Conservation (phyloP, 2,329 filamentous ascomycete genomes). For the Claviceps monticola region DNA sequence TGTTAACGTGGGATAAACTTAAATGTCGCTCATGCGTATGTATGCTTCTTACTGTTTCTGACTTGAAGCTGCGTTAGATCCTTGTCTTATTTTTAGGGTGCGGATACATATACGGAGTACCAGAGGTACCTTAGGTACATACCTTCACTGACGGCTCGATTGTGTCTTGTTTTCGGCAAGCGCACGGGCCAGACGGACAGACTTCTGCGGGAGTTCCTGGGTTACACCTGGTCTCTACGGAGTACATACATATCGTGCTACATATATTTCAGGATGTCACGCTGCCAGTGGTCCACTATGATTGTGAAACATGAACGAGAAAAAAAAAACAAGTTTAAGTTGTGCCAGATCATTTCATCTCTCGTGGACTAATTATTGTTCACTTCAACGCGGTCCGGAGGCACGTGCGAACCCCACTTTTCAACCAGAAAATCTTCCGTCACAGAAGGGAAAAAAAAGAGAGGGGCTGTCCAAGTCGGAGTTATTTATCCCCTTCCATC, state of each 20-base stretch:
- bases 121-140: background rate
- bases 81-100: no score
- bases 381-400: conserved; percentile 4
- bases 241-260: background rate
- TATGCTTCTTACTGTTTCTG: no score
- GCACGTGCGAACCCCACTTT: conserved; percentile 19
- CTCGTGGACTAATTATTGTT: background rate
- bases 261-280: background rate
- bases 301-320: background rate
- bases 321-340: background rate
- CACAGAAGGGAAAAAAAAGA: background rate
- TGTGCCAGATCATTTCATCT: background rate
- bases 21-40: no score
- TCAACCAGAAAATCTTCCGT: conserved; percentile 12
- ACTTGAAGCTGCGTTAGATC: no score
- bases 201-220: background rate
- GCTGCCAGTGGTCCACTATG: background rate
- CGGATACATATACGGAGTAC: no score
- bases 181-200: background rate
- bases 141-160: background rate
- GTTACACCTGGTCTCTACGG: background rate
- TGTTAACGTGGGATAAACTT: no score
- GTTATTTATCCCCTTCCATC: conserved; percentile 6
- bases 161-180: background rate
- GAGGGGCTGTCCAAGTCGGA: background rate